Base-by-base conservation (phyloP, 2,329 filamentous ascomycete genomes). In the Paecilomyces sp. region DNA sequence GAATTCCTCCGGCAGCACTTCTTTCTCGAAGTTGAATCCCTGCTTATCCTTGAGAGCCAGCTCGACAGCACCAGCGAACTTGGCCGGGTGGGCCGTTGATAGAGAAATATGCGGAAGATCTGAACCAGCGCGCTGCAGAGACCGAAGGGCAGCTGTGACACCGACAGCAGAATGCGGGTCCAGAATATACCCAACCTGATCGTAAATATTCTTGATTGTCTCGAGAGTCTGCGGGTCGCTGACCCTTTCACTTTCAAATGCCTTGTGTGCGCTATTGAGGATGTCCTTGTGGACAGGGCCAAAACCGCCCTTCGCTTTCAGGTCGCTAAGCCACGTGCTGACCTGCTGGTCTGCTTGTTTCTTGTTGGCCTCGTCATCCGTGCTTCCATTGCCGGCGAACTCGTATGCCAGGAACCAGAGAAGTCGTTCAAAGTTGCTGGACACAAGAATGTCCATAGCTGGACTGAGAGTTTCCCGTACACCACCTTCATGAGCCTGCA, bases 381-480 rank as follows among this genome's bases (percentile, higher is more conserved):
- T 59, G 41, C 69, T 66, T 59, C 75, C 85, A 60, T 86, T 88
- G 64, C 88, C 83, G 76, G 91, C 31, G 31, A 33, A 33, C 11
- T 33, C 31, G 31, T 33, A 90, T 1, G 91, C 88, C 30, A 97
- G 81, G 81, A 91, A 97, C 93, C 93, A 97, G 11, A 99, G 82
- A 4, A 99, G 82, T 33, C 94, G 86, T 81, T 99, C 94, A 72
- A 99, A 97, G 80, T 99, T 99, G 74, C 89, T 94, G 25, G 89
- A 93, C 12, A 97, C 92, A 3, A 97, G 82, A 65, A 97, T 97
- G 74, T 99, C 94, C 94, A 99, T 97, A 54, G 94, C 94, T 0
- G 94, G 94, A 67, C 89, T 92, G 57, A 95, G 83, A 0, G 94
- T 99, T 78, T 96, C 92, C 78, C 91, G 92, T 63, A 93, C 91